Evolutionary conservation across 192 early-diverging fungal genomes (phyloP).

Genomic region (Coemansia javaensis): DNA sequence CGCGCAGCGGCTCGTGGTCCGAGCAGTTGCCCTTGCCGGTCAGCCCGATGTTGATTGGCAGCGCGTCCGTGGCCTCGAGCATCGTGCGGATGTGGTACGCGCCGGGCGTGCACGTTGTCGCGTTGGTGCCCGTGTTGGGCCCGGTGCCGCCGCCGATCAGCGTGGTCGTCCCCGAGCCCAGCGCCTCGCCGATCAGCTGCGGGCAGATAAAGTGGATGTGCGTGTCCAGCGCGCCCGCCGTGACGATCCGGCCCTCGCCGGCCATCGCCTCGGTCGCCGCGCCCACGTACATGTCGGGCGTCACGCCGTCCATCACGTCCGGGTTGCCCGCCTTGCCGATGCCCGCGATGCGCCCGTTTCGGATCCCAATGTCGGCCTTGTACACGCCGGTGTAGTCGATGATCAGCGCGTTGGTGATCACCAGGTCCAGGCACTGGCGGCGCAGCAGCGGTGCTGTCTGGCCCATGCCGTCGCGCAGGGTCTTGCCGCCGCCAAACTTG

Average conservation of each 20-base stretch:
- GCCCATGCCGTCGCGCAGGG: conserved; percentile 95
- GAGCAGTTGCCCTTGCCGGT: conserved; percentile 95
- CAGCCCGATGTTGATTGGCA: conserved; percentile 90
- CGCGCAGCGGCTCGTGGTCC: conserved; percentile 58
- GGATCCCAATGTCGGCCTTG: conserved; percentile 97
- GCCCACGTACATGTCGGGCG: conserved; percentile 84
- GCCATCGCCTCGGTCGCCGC: conserved; percentile 86
- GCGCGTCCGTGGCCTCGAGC: conserved; percentile 81
- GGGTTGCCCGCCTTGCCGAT: conserved; percentile 98
- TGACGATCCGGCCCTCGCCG: conserved; percentile 87
- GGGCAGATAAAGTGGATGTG: conserved; percentile 97
- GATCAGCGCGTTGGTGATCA: conserved; percentile 91
- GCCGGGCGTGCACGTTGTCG: conserved; percentile 93
- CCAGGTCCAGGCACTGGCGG: conserved; percentile 78
- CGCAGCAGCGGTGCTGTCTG: conserved; percentile 64
- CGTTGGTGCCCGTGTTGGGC: conserved; percentile 94
- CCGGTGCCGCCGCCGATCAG: conserved; percentile 90
- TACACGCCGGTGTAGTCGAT: conserved; percentile 92
- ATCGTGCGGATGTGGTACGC: conserved; percentile 78
- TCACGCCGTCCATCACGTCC: conserved; percentile 91
- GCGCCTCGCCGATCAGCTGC: conserved; percentile 78
- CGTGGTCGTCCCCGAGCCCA: conserved; percentile 77
- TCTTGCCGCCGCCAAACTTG: conserved; percentile 95
- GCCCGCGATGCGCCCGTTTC: conserved; percentile 75
- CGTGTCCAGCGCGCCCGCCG: conserved; percentile 89